Evolutionary conservation across 2,329 filamentous ascomycete genomes (phyloP), one percentile per base, ranked within the genome.

Genomic region (Teratosphaeria viscida): DNA sequence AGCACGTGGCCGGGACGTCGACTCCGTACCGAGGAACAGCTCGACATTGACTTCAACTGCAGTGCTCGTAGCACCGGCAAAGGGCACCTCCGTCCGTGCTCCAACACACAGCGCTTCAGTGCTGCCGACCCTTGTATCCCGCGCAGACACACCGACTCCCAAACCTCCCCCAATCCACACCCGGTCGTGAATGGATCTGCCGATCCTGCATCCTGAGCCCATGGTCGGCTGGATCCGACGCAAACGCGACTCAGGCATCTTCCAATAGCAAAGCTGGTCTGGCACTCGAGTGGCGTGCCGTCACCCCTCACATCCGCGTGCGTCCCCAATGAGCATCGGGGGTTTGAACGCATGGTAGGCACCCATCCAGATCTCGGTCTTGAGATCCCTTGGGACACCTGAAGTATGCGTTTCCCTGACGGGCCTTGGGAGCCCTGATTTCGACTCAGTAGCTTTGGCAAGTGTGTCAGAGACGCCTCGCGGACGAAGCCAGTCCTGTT

Each of bases 381-480:
- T 43, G 37, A 43, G 11, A 10, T n/a, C 11, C 62, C 26, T 5
- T 23, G 23, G 23, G 6, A 12, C 5, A 23, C 23, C 23, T 53
- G 52, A 14, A 43, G 37, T 43, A n/a, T 43, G 1, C 16, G 37
- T 14, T 2, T 23, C 16, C 16, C 5, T 14, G 37, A 43, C 16
- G 12, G 16, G 12, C 16, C 23, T 43, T 16, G 37, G 11, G 12
- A 43, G 16, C 37, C 37, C 12, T 43, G 37, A 23, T 14, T n/a
- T n/a, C 11, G 37, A 14, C 23, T 23, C 23, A 43, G 11, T 43
- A n/a, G 11, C 37, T n/a, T 14, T 43, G 37, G 59, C 64, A 1
- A 77, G 77, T 3, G 76, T 11, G 73, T 74, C 27, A 81, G 66
- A 59, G 79, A 81, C 60, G 81, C 78, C 62, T 79, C 77, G 16